Base-by-base conservation (phyloP, 2,329 filamentous ascomycete genomes). In the Botrytis byssoidea region DNA sequence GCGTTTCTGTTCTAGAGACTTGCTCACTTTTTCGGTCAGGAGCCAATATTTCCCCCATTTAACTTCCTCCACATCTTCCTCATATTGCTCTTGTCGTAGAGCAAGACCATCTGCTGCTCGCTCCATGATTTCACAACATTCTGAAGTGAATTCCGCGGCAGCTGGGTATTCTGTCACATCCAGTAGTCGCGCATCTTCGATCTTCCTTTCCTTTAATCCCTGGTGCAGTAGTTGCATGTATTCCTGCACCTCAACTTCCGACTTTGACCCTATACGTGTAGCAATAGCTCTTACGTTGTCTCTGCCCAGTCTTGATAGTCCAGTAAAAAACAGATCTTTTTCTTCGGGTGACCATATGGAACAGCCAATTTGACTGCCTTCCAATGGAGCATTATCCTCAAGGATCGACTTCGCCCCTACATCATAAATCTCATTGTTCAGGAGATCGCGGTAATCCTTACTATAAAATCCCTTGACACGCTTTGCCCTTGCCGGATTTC, bases 271-370 rank as follows among this genome's bases (percentile, higher is more conserved):
- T 25, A 97, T 84, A 0, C 87, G 85, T 14, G 82, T 78, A 1
- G 93, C 86, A 72, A 98, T 91, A 1, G 86, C 88, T 2, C 82
- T 82, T 0, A 92, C 78, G 75, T 94, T 85, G 77, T 89, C 87
- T 70, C 84, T 87, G 0, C 93, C 93, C 3, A 92, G 85, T 0
- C 88, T 88, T 1, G 86, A 85, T 4, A 97, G 81, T 0, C 88
- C 87, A 22, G 87, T 84, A 80, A 93, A 97, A 74, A 97, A 88
- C 0, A 84, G 77, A 1, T 87, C 84, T 80, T 97, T 97, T 79
- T 98, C 95, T 1, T 83, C 78, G 0, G 86, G 75, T 0, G 88
- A 90, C 95, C 95, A 98, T 18, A 83, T 77, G 0, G 90, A 89
- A 40, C 89, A 85, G 35, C 94, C 94, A 69, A 94, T 83, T 78